Evolutionary conservation across 495 filamentous ascomycete species (phyloP), one percentile per base, ranked within the genome.

Genomic region (Podospora comata): DNA sequence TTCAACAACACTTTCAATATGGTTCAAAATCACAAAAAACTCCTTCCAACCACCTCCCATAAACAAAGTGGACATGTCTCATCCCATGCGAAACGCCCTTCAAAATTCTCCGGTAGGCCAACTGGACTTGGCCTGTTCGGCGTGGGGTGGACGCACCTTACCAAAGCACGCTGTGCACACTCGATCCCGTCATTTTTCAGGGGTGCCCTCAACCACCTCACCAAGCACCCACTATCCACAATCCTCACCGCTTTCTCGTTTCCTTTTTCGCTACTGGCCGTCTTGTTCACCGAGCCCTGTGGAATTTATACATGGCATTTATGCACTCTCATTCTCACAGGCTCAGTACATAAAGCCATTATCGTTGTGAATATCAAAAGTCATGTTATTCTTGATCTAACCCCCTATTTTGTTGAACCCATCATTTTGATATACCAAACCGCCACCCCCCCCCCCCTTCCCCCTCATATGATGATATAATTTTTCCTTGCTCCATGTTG

Each of bases 401-500:
- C 3, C 39, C 32, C 16, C 53, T 44, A 19, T 64, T 64, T 68
- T 68, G 66, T 68, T 67, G 66, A 68, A 64, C 60, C 66, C 63
- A 7, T 54, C 26, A 56, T 67, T 70, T 66, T 66, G 60, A 62
- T 60, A 9, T 32, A 32, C 30, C 30, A 53, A 11, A 26, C 18
- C 59, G 34, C 66, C 30, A 32, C 30, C 30, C 67, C 48, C 34
- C 39, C 63, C 44, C 60, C 19, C 28, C 34, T 16, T 30, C 28
- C 60, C 19, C 28, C 57, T 16, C 30, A 20, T 58, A 19, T 19
- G 15, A 55, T 27, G 28, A 9, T 34, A 57, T 1, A 23, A 23
- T 23, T 26, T 61, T 65, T 63, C 30, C 34, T 28, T 62, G 56
- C 16, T 57, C 55, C 32, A 68, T 68, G 68, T 72, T 72, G 71